These are phyloP conservation scores for Alloteropsis semialata DNA, from an alignment of 176 grass and related monocot species.

Conservation along the genomic window DNA sequence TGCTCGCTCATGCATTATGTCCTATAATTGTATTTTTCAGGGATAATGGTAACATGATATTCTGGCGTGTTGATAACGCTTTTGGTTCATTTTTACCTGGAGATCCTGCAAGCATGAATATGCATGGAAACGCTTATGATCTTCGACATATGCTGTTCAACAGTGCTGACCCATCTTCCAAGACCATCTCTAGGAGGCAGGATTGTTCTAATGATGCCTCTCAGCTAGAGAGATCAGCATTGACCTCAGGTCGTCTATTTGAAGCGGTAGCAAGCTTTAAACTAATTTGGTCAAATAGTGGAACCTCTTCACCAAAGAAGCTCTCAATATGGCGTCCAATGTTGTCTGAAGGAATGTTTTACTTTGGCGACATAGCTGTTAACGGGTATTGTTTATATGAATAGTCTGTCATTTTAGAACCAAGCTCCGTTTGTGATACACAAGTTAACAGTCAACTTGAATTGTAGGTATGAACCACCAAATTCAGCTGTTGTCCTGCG, in stretches of 20 bases:
- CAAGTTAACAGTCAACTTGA: slow-evolving; percentile 27
- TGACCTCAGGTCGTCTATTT: slow-evolving; percentile 62
- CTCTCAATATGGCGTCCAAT: slow-evolving; percentile 96
- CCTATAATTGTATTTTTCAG: slow-evolving; percentile 36
- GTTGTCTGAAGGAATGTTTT: slow-evolving; percentile 74
- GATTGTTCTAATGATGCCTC: slow-evolving; percentile 32
- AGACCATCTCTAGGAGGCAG: slow-evolving; percentile 39
- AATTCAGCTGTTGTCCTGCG: slow-evolving; percentile 89
- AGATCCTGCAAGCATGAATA: slow-evolving; percentile 47
- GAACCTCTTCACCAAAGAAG: slow-evolving; percentile 58
- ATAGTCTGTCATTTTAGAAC: slow-evolving; percentile 7
- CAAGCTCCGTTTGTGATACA: neutral
- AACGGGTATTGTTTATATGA: slow-evolving; percentile 60
- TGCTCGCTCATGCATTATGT: slow-evolving; percentile 27
- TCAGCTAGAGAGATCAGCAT: slow-evolving; percentile 54
- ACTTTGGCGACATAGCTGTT: slow-evolving; percentile 83
- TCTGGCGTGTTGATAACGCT: slow-evolving; percentile 84
- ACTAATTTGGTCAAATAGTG: slow-evolving; percentile 87
- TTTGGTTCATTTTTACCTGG: slow-evolving; percentile 90
- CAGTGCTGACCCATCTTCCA: slow-evolving; percentile 38
- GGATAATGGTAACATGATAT: slow-evolving; percentile 59
- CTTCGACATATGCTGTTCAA: slow-evolving; percentile 81
- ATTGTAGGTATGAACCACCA: slow-evolving; percentile 77
- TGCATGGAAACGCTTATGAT: slow-evolving; percentile 73
- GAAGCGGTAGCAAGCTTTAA: slow-evolving; percentile 84